Evolutionary conservation across 2,329 filamentous ascomycete genomes (phyloP).

Genomic region (Westerdykella sp.): DNA sequence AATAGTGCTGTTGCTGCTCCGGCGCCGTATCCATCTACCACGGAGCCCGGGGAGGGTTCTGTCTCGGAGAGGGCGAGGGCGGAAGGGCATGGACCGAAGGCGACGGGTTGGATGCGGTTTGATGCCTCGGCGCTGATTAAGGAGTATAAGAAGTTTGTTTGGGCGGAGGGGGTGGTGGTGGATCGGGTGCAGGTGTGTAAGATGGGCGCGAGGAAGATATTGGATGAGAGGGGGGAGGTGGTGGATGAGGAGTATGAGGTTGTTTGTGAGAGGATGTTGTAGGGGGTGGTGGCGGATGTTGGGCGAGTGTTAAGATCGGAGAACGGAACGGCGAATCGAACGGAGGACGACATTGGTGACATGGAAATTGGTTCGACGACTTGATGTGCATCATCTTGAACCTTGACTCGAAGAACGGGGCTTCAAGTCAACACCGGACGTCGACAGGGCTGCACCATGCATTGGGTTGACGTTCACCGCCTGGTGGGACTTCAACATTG

Average conservation of each 20-base stretch:
- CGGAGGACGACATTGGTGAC: too few species aligned
- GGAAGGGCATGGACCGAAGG: conserved; percentile 27
- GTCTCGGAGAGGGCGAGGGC: background rate
- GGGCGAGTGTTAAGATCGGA: too few species aligned
- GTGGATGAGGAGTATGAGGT: conserved; percentile 49
- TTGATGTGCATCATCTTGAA: too few species aligned
- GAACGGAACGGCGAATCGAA: too few species aligned
- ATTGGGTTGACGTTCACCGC: too few species aligned
- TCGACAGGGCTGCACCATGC: too few species aligned
- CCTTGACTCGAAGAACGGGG: too few species aligned
- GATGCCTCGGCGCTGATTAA: conserved; percentile 42
- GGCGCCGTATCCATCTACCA: conserved; percentile 8
- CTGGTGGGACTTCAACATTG: too few species aligned
- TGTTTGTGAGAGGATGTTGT: conserved; percentile 35
- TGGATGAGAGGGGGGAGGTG: conserved; percentile 44
- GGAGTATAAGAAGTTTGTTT: conserved; percentile 59
- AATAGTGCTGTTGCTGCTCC: conserved; percentile 1
- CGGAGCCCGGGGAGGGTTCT: background rate
- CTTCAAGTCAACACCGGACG: too few species aligned
- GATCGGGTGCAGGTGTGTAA: conserved; percentile 71
- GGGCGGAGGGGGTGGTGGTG: conserved; percentile 63
- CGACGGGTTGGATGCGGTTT: conserved; percentile 35
- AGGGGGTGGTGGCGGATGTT: background rate
- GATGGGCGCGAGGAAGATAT: conserved; percentile 73
- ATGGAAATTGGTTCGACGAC: too few species aligned